phyloP scores from a whole-genome alignment of 176 grass and related monocot genomes.

The Cenchrus purpureus region DNA sequence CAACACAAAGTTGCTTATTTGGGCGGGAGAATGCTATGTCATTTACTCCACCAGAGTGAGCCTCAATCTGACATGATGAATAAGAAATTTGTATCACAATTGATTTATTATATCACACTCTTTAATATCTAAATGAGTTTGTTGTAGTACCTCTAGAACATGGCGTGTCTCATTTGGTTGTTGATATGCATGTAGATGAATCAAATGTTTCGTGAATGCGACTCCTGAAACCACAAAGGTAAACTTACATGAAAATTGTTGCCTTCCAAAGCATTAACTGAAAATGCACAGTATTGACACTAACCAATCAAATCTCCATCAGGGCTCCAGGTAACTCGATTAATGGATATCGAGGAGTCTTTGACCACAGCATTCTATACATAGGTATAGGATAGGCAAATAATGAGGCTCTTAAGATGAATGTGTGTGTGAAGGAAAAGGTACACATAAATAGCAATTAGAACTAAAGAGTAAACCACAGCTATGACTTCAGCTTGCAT shows the following conservation, averaged over 20 bases:
- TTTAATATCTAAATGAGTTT: conserved; percentile 37
- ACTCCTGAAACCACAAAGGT: conserved; percentile 59
- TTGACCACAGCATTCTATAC: conserved; percentile 62
- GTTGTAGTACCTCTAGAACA: conserved; percentile 67
- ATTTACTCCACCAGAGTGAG: conserved; percentile 92
- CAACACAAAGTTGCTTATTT: conserved; percentile 82
- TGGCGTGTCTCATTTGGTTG: conserved; percentile 76
- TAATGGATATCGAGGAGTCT: conserved; percentile 76
- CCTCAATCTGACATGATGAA: conserved; percentile 75
- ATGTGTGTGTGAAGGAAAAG: conserved; percentile 14
- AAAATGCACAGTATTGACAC: conserved; percentile 24
- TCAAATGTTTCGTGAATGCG: conserved; percentile 90
- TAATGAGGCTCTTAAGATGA: conserved; percentile 32
- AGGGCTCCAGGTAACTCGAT: conserved; percentile 89
- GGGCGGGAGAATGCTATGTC: conserved; percentile 95
- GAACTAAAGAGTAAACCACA: conserved; percentile 41
- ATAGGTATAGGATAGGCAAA: conserved; percentile 32
- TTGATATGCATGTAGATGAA: conserved; percentile 87
- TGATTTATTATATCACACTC: neutral
- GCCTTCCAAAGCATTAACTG: conserved; percentile 25
- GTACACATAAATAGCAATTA: conserved; percentile 25
- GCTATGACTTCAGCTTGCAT: neutral
- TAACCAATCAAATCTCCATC: conserved; percentile 94
- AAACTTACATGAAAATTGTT: conserved; percentile 26
- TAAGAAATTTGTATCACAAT: conserved; percentile 12